These are phyloP conservation scores for Microcyclospora pomicola DNA, from an alignment of 2,329 filamentous ascomycete species.

Conservation along the genomic window DNA sequence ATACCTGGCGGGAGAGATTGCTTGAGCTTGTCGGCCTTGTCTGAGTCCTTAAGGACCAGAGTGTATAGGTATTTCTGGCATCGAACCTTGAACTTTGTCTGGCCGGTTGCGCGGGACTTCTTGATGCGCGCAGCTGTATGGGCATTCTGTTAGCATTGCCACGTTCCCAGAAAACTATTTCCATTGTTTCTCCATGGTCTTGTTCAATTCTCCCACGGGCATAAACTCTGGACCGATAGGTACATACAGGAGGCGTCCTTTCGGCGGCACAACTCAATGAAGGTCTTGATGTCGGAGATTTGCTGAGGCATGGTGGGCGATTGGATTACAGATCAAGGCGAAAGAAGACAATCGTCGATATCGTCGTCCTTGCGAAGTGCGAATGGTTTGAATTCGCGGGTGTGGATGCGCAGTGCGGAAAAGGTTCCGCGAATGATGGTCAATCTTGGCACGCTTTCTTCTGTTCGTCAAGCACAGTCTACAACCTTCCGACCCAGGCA, in stretches of 20 bases:
- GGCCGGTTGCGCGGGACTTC: constrained; percentile 73
- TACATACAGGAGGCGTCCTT: constrained; percentile 98
- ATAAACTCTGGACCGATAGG: constrained; percentile 1
- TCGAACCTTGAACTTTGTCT: constrained; percentile 99
- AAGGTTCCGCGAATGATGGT: no score
- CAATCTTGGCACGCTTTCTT: no score
- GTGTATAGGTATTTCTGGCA: constrained; percentile 90
- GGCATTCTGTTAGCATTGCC: constrained; percentile 2
- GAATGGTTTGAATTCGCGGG: neutral
- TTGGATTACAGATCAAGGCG: constrained; percentile 6
- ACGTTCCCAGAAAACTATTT: neutral
- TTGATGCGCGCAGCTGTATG: constrained; percentile 42
- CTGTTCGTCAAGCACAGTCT: no score
- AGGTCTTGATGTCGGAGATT: constrained; percentile 98
- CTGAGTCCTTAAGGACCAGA: constrained; percentile 92
- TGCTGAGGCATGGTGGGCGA: constrained; percentile 83
- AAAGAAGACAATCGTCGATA: constrained; percentile 1
- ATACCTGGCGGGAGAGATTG: constrained; percentile 94
- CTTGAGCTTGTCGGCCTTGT: constrained; percentile 99
- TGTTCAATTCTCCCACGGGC: neutral
- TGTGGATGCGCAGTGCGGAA: neutral
- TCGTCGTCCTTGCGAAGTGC: constrained; percentile 4
- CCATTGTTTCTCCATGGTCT: constrained; percentile 1
- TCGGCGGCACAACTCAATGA: constrained; percentile 99
- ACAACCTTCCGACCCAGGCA: no score